Evolutionary conservation across 495 filamentous ascomycete genomes (phyloP).

Genomic region (Aspergillus conjunctus): DNA sequence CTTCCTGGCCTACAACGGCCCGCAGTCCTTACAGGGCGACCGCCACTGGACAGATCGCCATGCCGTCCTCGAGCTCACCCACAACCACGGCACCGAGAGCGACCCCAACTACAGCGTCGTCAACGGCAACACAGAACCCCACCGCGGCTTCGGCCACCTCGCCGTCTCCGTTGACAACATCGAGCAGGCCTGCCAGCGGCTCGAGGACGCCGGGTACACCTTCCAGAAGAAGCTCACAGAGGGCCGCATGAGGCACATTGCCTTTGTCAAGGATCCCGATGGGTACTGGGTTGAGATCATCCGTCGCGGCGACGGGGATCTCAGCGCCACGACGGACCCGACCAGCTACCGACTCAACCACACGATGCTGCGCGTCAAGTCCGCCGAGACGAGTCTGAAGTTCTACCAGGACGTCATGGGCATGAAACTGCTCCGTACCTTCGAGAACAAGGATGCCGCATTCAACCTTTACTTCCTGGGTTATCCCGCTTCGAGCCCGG

Average conservation of each 20-base stretch:
- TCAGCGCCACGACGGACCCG: constrained; percentile 54
- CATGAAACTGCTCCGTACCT: constrained; percentile 76
- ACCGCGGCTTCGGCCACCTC: constrained; percentile 87
- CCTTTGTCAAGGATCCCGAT: constrained; percentile 92
- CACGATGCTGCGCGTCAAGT: constrained; percentile 96
- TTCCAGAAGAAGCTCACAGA: constrained; percentile 95
- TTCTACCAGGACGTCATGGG: constrained; percentile 92
- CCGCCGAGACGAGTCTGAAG: constrained; percentile 75
- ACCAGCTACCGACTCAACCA: constrained; percentile 58
- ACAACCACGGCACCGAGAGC: constrained; percentile 94
- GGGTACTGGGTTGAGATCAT: constrained; percentile 87
- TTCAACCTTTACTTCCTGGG: constrained; percentile 96
- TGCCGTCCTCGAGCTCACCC: constrained; percentile 88
- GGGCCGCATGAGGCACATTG: constrained; percentile 84
- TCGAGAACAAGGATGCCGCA: constrained; percentile 65
- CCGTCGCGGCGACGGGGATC: constrained; percentile 53
- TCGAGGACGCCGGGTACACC: constrained; percentile 85
- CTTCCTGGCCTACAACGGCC: constrained; percentile 61
- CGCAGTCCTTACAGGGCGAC: constrained; percentile 74
- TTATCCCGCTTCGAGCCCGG: constrained; percentile 58
- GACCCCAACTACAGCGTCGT: constrained; percentile 79
- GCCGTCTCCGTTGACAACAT: constrained; percentile 89
- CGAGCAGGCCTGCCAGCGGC: constrained; percentile 80
- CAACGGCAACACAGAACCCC: constrained; percentile 88
- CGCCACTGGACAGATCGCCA: constrained; percentile 81